Percentiles rank a stretch among this genome's conserved stretches.
These are phyloP conservation scores for Gracilaria domingensis DNA, from an alignment of 23 red algal genomes.

Conservation along the genomic window DNA sequence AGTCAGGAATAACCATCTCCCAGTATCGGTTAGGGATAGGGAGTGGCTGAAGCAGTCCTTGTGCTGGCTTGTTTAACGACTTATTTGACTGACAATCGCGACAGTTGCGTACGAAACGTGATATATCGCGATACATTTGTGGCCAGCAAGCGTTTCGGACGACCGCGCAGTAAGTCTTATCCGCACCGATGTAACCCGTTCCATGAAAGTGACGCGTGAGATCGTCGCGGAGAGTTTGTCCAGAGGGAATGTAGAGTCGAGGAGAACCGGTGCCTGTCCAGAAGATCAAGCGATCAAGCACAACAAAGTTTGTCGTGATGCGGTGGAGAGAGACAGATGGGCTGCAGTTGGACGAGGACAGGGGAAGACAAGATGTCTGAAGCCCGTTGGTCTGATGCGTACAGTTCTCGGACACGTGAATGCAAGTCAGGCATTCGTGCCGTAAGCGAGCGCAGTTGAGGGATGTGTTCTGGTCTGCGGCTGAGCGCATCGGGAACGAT, in stretches of 20 bases:
- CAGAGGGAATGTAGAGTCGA: neutral
- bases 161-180: conserved; percentile 9
- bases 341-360: too few relatives aligned
- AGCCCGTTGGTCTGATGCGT: neutral
- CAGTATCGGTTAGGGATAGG: conserved; percentile 11
- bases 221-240: neutral
- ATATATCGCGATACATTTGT: conserved; percentile 6
- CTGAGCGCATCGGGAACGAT: conserved; percentile 20
- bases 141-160: neutral
- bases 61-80: too few relatives aligned
- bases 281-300: neutral
- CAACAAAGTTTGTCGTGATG: neutral
- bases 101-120: neutral
- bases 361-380: too few relatives aligned
- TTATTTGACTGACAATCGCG: neutral
- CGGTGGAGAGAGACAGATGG: neutral
- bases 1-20: conserved; percentile 44
- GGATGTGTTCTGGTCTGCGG: neutral
- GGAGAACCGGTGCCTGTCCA: neutral
- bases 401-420: neutral
- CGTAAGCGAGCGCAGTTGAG: neutral
- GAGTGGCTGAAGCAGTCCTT: conserved; percentile 21
- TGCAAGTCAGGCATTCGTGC: neutral
- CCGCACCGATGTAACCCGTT: neutral
- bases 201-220: conserved; percentile 1